These are phyloP conservation scores for Nemania abortiva DNA, from an alignment of 2,329 filamentous ascomycete genomes.

Conservation along the genomic window DNA sequence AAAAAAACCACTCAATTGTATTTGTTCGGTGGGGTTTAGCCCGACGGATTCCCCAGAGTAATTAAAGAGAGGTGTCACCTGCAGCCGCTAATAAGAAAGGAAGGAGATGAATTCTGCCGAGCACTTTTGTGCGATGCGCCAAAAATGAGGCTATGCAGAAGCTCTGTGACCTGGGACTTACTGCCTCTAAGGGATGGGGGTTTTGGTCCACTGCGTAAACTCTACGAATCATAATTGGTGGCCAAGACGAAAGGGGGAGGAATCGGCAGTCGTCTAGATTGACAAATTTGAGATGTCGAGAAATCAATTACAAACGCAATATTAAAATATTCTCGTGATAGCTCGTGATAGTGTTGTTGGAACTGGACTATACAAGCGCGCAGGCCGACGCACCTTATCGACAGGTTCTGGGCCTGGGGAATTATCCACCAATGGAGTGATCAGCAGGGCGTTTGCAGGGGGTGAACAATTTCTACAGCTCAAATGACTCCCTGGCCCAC, in stretches of 20 bases:
- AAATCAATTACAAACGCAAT: conserved; percentile 23
- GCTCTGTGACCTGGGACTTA: not conserved
- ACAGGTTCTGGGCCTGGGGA: conserved; percentile 31
- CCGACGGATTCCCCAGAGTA: conserved; percentile 18
- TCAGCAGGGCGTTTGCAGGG: conserved; percentile 22
- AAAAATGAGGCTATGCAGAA: conserved; percentile 19
- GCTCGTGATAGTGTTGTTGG: conserved; percentile 7
- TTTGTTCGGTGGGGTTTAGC: conserved; percentile 15
- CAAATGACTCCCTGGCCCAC: conserved; percentile 32
- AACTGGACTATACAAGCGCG: conserved; percentile 4
- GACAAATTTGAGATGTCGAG: not conserved
- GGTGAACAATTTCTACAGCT: conserved; percentile 28
- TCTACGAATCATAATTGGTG: conserved; percentile 21
- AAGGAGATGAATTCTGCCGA: conserved; percentile 17
- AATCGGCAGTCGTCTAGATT: conserved; percentile 1
- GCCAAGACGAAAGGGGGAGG: conserved; percentile 13
- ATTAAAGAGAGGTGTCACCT: conserved; percentile 20
- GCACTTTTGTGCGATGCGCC: conserved; percentile 5
- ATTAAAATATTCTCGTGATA: conserved; percentile 4
- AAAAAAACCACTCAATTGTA: not conserved
- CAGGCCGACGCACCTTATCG: conserved; percentile 1
- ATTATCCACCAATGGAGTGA: conserved; percentile 38
- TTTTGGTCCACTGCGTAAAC: conserved; percentile 18
- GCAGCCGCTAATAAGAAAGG: conserved; percentile 15
- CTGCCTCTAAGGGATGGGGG: not conserved